Evolutionary conservation across 2,329 filamentous ascomycete species (phyloP).

Genomic region (Paecilomyces variotii): DNA sequence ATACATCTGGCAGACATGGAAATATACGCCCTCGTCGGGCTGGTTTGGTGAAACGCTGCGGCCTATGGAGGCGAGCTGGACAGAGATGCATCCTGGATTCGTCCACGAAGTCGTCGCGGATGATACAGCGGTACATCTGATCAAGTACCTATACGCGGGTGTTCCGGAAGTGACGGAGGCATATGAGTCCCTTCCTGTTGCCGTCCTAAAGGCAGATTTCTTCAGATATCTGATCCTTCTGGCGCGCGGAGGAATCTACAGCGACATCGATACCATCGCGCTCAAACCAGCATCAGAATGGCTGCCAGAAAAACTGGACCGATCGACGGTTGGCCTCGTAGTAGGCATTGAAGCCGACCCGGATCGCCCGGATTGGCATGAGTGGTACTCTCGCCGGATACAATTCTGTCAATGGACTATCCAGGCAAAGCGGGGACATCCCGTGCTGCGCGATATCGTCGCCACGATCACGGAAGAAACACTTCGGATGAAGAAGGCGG

Average conservation of each 20-base stretch:
- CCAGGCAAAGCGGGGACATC: constrained; percentile 88
- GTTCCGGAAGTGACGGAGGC: constrained; percentile 72
- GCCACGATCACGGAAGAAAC: constrained; percentile 77
- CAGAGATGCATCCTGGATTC: constrained; percentile 76
- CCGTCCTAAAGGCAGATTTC: constrained; percentile 71
- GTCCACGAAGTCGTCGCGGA: constrained; percentile 98
- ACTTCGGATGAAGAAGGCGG: constrained; percentile 60
- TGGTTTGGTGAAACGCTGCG: constrained; percentile 69
- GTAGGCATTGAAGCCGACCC: constrained; percentile 96
- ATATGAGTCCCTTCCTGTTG: constrained; percentile 63
- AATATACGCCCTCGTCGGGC: constrained; percentile 67
- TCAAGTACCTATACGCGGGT: constrained; percentile 78
- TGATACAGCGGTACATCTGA: constrained; percentile 68
- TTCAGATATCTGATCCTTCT: constrained; percentile 69
- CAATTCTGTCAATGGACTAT: constrained; percentile 99
- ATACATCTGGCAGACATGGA: constrained; percentile 99
- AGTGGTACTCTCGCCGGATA: constrained; percentile 94
- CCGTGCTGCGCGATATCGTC: constrained; percentile 80
- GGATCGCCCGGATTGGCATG: constrained; percentile 80
- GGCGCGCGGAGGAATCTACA: constrained; percentile 74
- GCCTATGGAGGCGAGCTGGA: constrained; percentile 82
- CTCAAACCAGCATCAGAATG: constrained; percentile 78
- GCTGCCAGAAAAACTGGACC: constrained; percentile 72
- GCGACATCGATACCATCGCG: constrained; percentile 84
- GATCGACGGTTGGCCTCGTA: constrained; percentile 72